These are phyloP conservation scores for Tephrocybe sp. DNA, from an alignment of 768 basidiomycete species.

Conservation along the genomic window DNA sequence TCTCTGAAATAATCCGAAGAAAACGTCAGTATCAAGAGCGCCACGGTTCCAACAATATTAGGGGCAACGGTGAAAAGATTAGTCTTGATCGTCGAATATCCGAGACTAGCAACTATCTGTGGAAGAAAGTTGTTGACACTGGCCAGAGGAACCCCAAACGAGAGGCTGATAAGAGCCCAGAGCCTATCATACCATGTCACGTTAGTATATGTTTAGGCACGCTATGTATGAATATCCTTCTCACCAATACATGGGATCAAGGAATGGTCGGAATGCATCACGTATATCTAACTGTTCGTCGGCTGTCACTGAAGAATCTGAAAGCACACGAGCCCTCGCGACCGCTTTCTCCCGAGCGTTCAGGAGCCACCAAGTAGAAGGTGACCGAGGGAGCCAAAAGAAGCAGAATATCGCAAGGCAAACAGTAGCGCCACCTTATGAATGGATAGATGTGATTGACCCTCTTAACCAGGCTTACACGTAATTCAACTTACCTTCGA, in stretches of 20 bases:
- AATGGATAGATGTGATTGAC: not conserved
- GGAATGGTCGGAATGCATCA: conserved; percentile 44
- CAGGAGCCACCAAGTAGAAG: conserved; percentile 39
- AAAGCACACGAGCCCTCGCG: conserved; percentile 39
- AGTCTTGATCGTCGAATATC: conserved; percentile 47
- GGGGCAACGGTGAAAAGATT: conserved; percentile 54
- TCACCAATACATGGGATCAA: conserved; percentile 43
- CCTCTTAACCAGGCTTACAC: not conserved
- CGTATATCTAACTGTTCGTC: conserved; percentile 39
- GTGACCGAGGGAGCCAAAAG: conserved; percentile 44
- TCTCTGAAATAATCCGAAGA: conserved; percentile 52
- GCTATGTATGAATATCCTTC: not conserved
- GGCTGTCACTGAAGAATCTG: conserved; percentile 42
- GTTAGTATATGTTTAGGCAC: too few relatives aligned
- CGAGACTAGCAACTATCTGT: conserved; percentile 43
- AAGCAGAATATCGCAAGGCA: conserved; percentile 43
- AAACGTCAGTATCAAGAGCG: conserved; percentile 43
- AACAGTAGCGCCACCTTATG: conserved; percentile 37
- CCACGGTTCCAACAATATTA: conserved; percentile 47
- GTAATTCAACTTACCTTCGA: conserved; percentile 35
- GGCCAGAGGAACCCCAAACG: conserved; percentile 46
- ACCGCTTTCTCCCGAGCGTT: conserved; percentile 37
- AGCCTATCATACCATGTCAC: too few relatives aligned
- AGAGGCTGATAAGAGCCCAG: conserved; percentile 45
- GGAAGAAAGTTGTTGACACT: conserved; percentile 56